Evolutionary conservation across 139 green algal genomes (phyloP), one percentile per base, ranked within the genome.

Genomic region (Chlamydomonas sp.): DNA sequence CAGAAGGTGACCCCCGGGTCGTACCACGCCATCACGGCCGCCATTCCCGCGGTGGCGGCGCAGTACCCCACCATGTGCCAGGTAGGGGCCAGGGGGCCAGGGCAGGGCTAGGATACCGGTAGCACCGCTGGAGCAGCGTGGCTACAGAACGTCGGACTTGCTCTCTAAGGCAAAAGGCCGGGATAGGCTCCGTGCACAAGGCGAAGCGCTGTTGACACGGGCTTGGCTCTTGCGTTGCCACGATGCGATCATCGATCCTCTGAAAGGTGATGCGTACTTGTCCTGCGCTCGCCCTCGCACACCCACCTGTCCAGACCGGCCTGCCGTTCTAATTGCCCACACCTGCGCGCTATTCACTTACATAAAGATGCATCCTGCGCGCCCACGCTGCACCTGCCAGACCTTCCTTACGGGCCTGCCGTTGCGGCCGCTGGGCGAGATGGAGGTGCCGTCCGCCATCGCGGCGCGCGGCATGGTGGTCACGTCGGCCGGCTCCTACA

Each of bases 1-100:
- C 78, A 93, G 31, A 93, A 93, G 83, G 90, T 93, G 83, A 91
- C 86, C 4, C 78, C 79, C 61, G 90, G 90, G 8, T 93, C 90
- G 5, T 93, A 90, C 79, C 79, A 87, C 74, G 83, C 87, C 79
- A 90, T 93, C 77, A 93, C 83, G 0, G 15, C 49, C 12, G 90
- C 87, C 63, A 76, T 93, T 31, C 84, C 87, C 15, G 84, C 86
- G 0, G 87, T 93, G 60, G 84, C 83, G 3, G 57, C 91, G 79
- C 75, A 87, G 62, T 93, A 93, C 68, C 90, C 90, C 18, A 83
- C 66, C 49, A 93, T 93, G 90, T 89, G 83, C 69, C 72, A 91
- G 82, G 82, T 86, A 68, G 9, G 80, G 3, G 18, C 3, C 7
- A n/a, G 31, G 0, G 31, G 31, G 31, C 31, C 31, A 49, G 31